Evolutionary conservation across 805 yeast species (phyloP).

Genomic region (Suhomyces sp.): DNA sequence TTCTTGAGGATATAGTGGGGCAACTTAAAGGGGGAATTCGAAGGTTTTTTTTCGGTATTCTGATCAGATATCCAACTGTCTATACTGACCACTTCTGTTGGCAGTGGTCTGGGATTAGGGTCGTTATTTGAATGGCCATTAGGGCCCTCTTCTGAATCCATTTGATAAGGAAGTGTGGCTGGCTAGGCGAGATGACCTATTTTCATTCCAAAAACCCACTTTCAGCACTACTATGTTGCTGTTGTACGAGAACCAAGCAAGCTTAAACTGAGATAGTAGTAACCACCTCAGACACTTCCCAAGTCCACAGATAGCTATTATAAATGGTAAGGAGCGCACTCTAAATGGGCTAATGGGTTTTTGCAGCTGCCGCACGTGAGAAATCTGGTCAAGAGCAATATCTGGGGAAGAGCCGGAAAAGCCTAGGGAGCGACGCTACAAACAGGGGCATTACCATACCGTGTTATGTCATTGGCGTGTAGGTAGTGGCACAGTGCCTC

Average conservation of each 20-base stretch:
- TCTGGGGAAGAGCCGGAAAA: neutral
- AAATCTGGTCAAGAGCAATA: neutral
- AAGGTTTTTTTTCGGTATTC: neutral
- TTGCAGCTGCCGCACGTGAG: neutral
- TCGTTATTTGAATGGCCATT: neutral
- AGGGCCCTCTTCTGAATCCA: neutral
- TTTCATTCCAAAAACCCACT: neutral
- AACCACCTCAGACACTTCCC: neutral
- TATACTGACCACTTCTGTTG: neutral
- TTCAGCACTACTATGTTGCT: neutral
- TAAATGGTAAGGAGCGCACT: neutral
- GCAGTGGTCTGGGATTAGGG: neutral
- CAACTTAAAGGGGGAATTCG: slow-evolving; percentile 2
- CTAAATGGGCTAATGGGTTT: neutral
- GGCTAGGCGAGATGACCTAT: neutral
- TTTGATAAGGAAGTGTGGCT: neutral
- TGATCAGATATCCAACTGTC: neutral
- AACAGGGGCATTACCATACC: neutral
- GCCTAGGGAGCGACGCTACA: neutral
- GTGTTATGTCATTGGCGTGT: neutral
- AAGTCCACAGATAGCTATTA: neutral
- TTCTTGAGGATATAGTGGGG: slow-evolving; percentile 9
- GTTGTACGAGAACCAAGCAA: neutral
- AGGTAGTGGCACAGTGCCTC: no score
- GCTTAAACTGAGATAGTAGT: neutral